Evolutionary conservation across 345 rosid species (phyloP), one percentile per base, ranked within the genome.

Genomic region (Citrus mangshanensis): DNA sequence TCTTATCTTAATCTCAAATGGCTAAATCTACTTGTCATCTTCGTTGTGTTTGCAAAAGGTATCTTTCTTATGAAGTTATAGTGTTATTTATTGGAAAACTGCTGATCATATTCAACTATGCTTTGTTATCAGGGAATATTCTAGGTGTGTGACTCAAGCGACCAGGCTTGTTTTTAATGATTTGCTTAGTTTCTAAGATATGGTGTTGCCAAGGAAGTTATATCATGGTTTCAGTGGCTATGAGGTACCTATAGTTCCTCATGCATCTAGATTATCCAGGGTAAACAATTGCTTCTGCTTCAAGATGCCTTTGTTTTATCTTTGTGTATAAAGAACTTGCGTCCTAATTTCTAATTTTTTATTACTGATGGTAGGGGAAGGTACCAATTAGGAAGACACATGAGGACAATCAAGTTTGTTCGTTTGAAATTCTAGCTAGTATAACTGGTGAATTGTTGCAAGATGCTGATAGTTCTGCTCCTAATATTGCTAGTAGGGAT

Each of bases 141-240:
- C 40, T 51, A 16, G 30, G 35, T 68, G 46, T 76, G 81, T 76
- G 70, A 68, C 28, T 61, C 69, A 69, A 65, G 28, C 65, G 51
- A 58, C 27, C 59, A 27, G 24, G 64, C 62, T 78, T 19, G 42
- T 65, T 76, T 72, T 79, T 84, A 70, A 80, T 84, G 80, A 76
- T 13, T 75, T 70, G 18, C 79, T 76, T 82, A 73, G 27, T 68
- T 37, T 76, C 59, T 72, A 88, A 88, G 82, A 81, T 80, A 95
- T 93, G 98, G 99, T 91, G 89, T 82, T 91, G 88, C 91, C 86
- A 71, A 93, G 85, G 89, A 89, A 94, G 87, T 81, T 89, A 70
- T 89, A 93, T 59, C 91, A 93, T 82, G 99, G 97, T 85, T 90
- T 96, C 86, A 89, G 82, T 84, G 97, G 94, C 86, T 94, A 91